phyloP scores from a whole-genome alignment of 805 yeast species.

The Saccharomycodes ludwigii region DNA sequence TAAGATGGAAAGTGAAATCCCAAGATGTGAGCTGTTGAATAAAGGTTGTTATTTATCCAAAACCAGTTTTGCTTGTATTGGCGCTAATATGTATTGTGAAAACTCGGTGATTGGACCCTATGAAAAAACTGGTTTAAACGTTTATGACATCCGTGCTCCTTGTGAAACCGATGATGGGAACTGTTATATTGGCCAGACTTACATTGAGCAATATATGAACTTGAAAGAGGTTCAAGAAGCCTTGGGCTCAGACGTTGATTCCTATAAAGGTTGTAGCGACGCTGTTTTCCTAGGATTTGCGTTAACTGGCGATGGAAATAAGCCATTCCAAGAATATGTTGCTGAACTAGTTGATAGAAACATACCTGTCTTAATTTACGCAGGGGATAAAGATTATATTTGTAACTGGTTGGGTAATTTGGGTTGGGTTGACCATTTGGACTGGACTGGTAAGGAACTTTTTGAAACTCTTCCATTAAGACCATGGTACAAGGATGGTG shows the following conservation, averaged over 20 bases:
- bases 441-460: slow-evolving; percentile 46
- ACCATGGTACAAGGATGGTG: slow-evolving; percentile 31
- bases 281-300: slow-evolving; percentile 58
- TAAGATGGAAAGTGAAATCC: slow-evolving; percentile 45
- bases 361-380: slow-evolving; percentile 74
- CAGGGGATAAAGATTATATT: slow-evolving; percentile 90
- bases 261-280: slow-evolving; percentile 54
- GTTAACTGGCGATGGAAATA: slow-evolving; percentile 73
- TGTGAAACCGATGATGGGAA: slow-evolving; percentile 58
- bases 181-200: slow-evolving; percentile 64
- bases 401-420: slow-evolving; percentile 90
- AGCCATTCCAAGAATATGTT: slow-evolving; percentile 70
- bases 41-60: slow-evolving; percentile 52
- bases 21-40: slow-evolving; percentile 52
- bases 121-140: slow-evolving; percentile 68
- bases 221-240: slow-evolving; percentile 56
- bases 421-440: slow-evolving; percentile 64
- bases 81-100: slow-evolving; percentile 75
- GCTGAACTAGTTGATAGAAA: slow-evolving; percentile 55
- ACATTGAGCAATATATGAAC: slow-evolving; percentile 67
- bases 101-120: slow-evolving; percentile 56
- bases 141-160: slow-evolving; percentile 69
- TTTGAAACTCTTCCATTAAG: slow-evolving; percentile 31
- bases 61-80: slow-evolving; percentile 65
- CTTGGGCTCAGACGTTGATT: slow-evolving; percentile 75